phyloP scores from a whole-genome alignment of 2,329 filamentous ascomycete genomes.

The Ophiostoma tasmaniense region DNA sequence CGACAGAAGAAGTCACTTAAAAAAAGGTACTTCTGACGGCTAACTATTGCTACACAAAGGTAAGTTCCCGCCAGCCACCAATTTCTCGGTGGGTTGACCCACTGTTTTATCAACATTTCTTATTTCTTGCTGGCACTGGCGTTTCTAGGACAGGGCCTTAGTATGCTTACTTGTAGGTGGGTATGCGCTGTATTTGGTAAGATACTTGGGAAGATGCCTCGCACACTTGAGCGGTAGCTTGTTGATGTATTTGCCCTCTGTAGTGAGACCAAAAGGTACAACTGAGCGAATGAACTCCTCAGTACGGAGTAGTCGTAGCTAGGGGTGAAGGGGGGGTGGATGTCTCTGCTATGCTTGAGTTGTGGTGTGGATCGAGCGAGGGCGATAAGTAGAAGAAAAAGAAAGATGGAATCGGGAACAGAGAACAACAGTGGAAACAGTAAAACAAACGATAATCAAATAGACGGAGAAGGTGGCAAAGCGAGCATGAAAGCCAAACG shows the following conservation, averaged over 20 bases:
- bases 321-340: conserved; percentile 10
- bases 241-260: not conserved
- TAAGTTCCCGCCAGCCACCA: too few species aligned
- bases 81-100: too few species aligned
- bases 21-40: too few species aligned
- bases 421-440: not conserved
- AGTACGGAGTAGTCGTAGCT: not conserved
- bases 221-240: not conserved
- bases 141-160: too few species aligned
- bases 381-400: conserved; percentile 3
- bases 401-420: not conserved
- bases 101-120: too few species aligned
- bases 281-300: not conserved
- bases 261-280: not conserved
- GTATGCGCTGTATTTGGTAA: not conserved
- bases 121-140: too few species aligned
- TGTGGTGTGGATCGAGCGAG: conserved; percentile 5
- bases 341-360: conserved; percentile 2
- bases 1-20: too few species aligned
- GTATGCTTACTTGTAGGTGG: too few species aligned
- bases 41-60: too few species aligned
- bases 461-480: not conserved
- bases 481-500: not conserved
- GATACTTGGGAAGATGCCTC: not conserved
- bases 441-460: not conserved